Evolutionary conservation across 345 rosid genomes (phyloP), one percentile per base, ranked within the genome.

Genomic region (Turnera subulata): DNA sequence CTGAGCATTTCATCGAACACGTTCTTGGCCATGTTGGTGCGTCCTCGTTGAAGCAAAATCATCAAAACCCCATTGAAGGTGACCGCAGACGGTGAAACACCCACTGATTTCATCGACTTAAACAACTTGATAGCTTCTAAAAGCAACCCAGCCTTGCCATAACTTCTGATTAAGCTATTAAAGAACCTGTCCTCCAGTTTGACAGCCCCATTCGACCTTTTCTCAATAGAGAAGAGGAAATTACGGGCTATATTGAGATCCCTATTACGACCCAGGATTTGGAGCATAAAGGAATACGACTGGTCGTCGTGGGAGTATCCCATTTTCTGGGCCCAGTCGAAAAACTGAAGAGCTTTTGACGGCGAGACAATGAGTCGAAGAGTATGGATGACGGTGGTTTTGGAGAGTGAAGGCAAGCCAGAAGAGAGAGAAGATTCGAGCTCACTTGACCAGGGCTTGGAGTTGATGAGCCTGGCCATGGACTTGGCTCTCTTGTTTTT

Each of bases 1-100:
- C 67, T 69, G 26, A 78, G 86, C 97, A 90, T 87, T 69, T 90
- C 91, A 55, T 77, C 89, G 48, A 84, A 90, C 83, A 87, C 0
- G 23, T 72, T 74, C 68, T 62, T 72, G 11, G 78, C 91, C 95
- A 84, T 78, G 58, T 74, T 83, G 53, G 90, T 78, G 55, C 78
- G 70, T 15, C 97, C 95, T 18, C 97, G 75, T 52, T 77, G 80
- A 14, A 90, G 83, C 78, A 90, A 55, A 43, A 87, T 55, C 1
- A 73, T 46, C 48, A 90, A 75, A 42, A 87, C 81, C 58, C 70
- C 73, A 73, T 87, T 87, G 65, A 90, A 90, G 0, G 92, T 87
- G 29, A 87, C 52, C 3, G 59, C 82, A 9, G 93, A 84, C 45
- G 97, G 91, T 6, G 92, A 80, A 48, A 87, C 72, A 6, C 89